phyloP scores from a whole-genome alignment of 75 land plant genomes.

The Gnetum montanum region DNA sequence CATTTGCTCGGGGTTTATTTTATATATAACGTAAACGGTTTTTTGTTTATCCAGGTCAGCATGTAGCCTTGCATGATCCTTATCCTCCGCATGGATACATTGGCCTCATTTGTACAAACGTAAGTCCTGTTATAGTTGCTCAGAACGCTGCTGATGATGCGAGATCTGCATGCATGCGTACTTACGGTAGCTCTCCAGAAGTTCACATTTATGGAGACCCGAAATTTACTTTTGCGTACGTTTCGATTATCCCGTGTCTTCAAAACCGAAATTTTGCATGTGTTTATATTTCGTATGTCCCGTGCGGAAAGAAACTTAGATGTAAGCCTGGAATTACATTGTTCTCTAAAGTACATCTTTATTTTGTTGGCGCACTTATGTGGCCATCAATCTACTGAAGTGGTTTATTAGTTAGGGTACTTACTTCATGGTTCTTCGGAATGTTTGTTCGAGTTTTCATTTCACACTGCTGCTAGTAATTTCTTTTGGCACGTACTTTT shows the following conservation, averaged over 20 bases:
- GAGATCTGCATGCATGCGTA: slow-evolving; percentile 64
- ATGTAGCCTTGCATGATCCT: slow-evolving; percentile 90
- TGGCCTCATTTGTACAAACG: slow-evolving; percentile 78
- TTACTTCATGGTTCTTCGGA: too few species aligned
- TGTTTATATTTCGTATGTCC: not conserved
- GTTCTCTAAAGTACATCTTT: not conserved
- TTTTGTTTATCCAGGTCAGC: slow-evolving; percentile 94
- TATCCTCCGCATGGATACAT: slow-evolving; percentile 65
- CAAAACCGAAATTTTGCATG: too few species aligned
- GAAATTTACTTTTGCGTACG: slow-evolving; percentile 94
- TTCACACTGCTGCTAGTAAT: too few species aligned
- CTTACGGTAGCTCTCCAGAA: slow-evolving; percentile 95
- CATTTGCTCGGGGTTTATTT: too few species aligned
- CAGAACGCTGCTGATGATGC: slow-evolving; percentile 90
- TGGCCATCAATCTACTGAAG: too few species aligned
- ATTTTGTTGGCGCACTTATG: too few species aligned
- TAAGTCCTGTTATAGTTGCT: slow-evolving; percentile 81
- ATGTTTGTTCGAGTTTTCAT: too few species aligned
- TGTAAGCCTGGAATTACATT: too few species aligned
- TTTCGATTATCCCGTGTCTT: not conserved
- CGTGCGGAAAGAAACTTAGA: not conserved
- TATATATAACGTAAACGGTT: too few species aligned
- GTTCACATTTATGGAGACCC: slow-evolving; percentile 94
- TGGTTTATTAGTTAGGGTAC: too few species aligned
- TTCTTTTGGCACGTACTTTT: too few species aligned